Evolutionary conservation across 306 rosid genomes (phyloP).

Genomic region (Sicyos baderoa): DNA sequence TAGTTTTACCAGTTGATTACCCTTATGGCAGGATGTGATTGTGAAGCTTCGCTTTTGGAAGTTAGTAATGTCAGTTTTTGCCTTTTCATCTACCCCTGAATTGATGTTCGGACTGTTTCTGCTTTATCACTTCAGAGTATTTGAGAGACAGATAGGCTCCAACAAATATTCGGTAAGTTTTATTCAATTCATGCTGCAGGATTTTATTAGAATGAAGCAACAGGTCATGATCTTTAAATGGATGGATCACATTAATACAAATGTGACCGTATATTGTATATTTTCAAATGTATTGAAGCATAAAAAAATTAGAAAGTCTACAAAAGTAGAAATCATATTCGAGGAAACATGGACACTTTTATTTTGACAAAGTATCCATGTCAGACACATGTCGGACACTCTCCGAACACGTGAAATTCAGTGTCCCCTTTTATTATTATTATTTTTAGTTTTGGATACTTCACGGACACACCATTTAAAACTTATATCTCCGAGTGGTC

Average conservation of each 20-base stretch:
- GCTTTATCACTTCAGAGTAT: conserved; percentile 90
- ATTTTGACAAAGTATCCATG: too few relatives aligned
- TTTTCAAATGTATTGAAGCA: not conserved
- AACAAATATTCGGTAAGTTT: conserved; percentile 72
- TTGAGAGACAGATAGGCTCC: conserved; percentile 97
- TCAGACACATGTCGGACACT: too few relatives aligned
- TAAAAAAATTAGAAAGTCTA: not conserved
- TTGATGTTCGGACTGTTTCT: conserved; percentile 86
- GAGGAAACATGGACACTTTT: too few relatives aligned
- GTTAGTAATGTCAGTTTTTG: conserved; percentile 56
- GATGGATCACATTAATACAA: not conserved
- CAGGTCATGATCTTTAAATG: not conserved
- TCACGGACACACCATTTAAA: too few relatives aligned
- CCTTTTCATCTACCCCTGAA: conserved; percentile 93
- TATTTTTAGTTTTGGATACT: too few relatives aligned
- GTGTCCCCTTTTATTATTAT: too few relatives aligned
- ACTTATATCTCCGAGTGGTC: too few relatives aligned
- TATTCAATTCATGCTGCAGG: conserved; percentile 7
- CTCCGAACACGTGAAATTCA: too few relatives aligned
- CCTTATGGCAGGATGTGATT: conserved; percentile 65
- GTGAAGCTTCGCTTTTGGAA: conserved; percentile 78
- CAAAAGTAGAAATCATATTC: not conserved
- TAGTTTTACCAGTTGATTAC: conserved; percentile 13
- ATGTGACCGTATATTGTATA: not conserved
- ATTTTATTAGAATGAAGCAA: not conserved